Percentiles rank a stretch among this genome's conserved stretches.
Evolutionary conservation across 805 yeast genomes (phyloP).

Genomic region (Lachancea quebecensis): DNA sequence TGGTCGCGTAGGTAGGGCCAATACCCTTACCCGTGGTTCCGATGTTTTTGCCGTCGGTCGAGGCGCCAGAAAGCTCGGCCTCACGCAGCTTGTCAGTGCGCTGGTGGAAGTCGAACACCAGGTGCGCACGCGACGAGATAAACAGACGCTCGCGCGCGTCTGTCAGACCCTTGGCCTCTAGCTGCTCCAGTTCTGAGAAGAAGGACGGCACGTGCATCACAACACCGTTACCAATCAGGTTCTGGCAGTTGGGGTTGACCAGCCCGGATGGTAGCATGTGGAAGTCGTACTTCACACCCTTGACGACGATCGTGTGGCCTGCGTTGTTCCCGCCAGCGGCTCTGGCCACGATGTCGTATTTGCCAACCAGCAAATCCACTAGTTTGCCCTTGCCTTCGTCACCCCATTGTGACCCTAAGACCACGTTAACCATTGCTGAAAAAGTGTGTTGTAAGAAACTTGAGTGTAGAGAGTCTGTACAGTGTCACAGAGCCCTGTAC

Average conservation of each 20-base stretch:
- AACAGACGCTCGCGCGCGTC: constrained; percentile 61
- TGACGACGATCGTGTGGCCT: constrained; percentile 96
- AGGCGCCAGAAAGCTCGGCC: constrained; percentile 60
- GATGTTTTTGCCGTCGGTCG: constrained; percentile 64
- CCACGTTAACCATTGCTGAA: constrained; percentile 52
- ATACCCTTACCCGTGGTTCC: constrained; percentile 99
- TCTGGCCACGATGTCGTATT: constrained; percentile 93
- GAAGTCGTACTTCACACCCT: constrained; percentile 85
- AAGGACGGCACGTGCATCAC: constrained; percentile 93
- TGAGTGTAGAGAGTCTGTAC: neutral
- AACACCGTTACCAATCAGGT: constrained; percentile 92
- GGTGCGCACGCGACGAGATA: constrained; percentile 87
- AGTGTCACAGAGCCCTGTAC: neutral
- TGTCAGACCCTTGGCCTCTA: constrained; percentile 73
- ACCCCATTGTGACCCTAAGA: constrained; percentile 99
- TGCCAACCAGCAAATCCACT: constrained; percentile 90
- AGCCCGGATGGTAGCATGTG: constrained; percentile 99
- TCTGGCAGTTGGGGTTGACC: constrained; percentile 84
- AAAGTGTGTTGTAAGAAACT: neutral
- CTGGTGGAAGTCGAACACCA: constrained; percentile 97
- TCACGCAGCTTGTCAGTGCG: constrained; percentile 93
- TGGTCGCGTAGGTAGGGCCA: constrained; percentile 96
- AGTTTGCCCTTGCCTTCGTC: constrained; percentile 99
- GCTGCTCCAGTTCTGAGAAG: constrained; percentile 74
- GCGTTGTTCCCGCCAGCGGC: constrained; percentile 99